A percentile compares a stretch with the other conserved stretches of the same genome.
Evolutionary conservation across 2,329 filamentous ascomycete species (phyloP).

Genomic region (Colletotrichum tropicale): DNA sequence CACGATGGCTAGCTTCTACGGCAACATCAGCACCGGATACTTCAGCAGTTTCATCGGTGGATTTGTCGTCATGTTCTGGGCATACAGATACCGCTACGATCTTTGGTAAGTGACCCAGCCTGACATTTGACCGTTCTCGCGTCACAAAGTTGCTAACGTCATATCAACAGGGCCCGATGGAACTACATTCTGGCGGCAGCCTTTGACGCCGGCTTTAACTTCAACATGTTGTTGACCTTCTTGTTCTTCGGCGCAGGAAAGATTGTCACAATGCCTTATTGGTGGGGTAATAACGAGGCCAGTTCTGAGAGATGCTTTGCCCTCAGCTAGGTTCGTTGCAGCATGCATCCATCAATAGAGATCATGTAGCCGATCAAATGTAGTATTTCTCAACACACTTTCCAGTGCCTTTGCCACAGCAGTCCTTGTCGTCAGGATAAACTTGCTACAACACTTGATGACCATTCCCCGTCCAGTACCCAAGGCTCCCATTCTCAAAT

Average conservation of each 20-base stretch:
- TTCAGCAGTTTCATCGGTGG: slow-evolving; percentile 62
- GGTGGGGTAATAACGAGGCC: slow-evolving; percentile 65
- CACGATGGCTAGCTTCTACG: slow-evolving; percentile 59
- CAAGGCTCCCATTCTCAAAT: background rate
- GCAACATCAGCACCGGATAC: slow-evolving; percentile 66
- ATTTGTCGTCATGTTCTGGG: slow-evolving; percentile 64
- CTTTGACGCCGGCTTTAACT: slow-evolving; percentile 66
- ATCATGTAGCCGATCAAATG: background rate
- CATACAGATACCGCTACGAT: slow-evolving; percentile 58
- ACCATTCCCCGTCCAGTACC: background rate
- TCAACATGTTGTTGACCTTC: slow-evolving; percentile 67
- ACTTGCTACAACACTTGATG: background rate
- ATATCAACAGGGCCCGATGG: slow-evolving; percentile 46
- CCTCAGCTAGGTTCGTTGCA: slow-evolving; percentile 24
- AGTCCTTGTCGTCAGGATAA: background rate
- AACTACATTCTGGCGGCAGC: slow-evolving; percentile 67
- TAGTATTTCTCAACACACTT: background rate
- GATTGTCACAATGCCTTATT: slow-evolving; percentile 63
- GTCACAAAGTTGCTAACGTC: background rate
- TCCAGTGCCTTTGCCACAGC: background rate
- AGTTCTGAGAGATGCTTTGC: slow-evolving; percentile 65
- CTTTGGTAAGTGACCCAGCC: slow-evolving; percentile 44
- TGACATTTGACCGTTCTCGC: background rate
- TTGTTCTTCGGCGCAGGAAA: slow-evolving; percentile 59
- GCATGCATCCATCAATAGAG: background rate